phyloP scores from a whole-genome alignment of 2,329 filamentous ascomycete genomes.

The Akanthomyces muscarius region DNA sequence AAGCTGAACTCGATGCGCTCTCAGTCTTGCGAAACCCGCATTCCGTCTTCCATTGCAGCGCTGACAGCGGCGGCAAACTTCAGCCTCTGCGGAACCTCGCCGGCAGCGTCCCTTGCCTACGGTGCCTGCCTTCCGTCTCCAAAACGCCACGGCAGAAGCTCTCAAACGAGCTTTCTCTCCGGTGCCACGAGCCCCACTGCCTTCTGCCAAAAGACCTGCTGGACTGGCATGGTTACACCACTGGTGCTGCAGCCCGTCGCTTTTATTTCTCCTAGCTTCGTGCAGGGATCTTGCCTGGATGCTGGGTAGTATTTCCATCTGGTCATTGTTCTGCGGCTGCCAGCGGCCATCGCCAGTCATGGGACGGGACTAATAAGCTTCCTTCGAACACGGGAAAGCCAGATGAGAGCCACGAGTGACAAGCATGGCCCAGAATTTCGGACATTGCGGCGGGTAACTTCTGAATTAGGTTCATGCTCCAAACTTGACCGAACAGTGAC shows the following conservation, averaged over 20 bases:
- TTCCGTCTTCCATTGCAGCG: background rate
- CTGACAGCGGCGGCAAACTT: constrained; percentile 4
- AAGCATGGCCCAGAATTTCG: constrained; percentile 12
- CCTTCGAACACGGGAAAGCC: background rate
- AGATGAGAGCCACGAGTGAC: constrained; percentile 1
- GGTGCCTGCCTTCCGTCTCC: constrained; percentile 3
- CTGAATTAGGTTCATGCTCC: constrained; percentile 13
- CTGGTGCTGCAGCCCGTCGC: background rate
- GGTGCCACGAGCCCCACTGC: constrained; percentile 15
- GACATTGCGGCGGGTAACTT: constrained; percentile 15
- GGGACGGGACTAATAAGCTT: constrained; percentile 2
- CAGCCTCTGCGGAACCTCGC: constrained; percentile 13
- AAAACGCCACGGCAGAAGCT: constrained; percentile 17
- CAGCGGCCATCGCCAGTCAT: constrained; percentile 14
- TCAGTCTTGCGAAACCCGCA: background rate
- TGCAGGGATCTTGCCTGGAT: constrained; percentile 12
- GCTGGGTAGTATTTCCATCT: constrained; percentile 5
- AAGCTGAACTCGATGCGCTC: background rate
- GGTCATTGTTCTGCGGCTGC: constrained; percentile 8
- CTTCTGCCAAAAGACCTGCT: background rate
- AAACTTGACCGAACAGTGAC: background rate
- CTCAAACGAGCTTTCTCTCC: constrained; percentile 17
- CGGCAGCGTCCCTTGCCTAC: background rate
- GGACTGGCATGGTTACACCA: constrained; percentile 13
- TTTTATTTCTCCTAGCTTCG: constrained; percentile 14